Percentiles rank a stretch among this genome's conserved stretches.
These are phyloP conservation scores for Coemansia sp. DNA, from an alignment of 192 early-diverging fungal species.

Conservation along the genomic window DNA sequence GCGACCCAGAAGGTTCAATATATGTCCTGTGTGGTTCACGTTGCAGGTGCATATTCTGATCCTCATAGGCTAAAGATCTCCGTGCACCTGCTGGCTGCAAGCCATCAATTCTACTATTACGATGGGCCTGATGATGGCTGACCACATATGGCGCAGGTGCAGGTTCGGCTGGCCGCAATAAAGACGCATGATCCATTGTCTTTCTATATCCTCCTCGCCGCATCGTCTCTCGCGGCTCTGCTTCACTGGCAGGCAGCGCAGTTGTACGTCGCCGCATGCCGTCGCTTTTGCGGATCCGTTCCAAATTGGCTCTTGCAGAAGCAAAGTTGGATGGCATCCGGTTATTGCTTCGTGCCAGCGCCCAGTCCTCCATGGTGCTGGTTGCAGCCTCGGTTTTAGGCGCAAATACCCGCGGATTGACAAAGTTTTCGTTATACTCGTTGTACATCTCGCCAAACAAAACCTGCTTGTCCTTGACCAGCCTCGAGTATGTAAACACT, in stretches of 20 bases:
- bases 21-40: background rate
- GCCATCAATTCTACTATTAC: background rate
- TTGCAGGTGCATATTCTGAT: too few relatives aligned
- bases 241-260: background rate
- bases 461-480: slow-evolving; percentile 62
- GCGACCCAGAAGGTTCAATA: slow-evolving; percentile 6
- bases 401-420: slow-evolving; percentile 61
- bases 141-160: slow-evolving; percentile 10
- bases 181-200: background rate
- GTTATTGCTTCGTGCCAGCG: slow-evolving; percentile 11
- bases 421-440: slow-evolving; percentile 65
- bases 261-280: slow-evolving; percentile 6
- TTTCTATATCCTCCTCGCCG: slow-evolving; percentile 10
- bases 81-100: too few relatives aligned
- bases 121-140: too few relatives aligned
- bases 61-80: too few relatives aligned
- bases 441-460: slow-evolving; percentile 57
- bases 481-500: slow-evolving; percentile 28
- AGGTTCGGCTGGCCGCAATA: background rate
- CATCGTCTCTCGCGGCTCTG: background rate
- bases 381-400: slow-evolving; percentile 54
- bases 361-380: slow-evolving; percentile 47
- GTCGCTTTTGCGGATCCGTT: slow-evolving; percentile 1
- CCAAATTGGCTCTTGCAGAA: background rate
- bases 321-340: background rate